Conservation (phyloP, 345 rosid genomes). For the Eucalyptus marginata region DNA sequence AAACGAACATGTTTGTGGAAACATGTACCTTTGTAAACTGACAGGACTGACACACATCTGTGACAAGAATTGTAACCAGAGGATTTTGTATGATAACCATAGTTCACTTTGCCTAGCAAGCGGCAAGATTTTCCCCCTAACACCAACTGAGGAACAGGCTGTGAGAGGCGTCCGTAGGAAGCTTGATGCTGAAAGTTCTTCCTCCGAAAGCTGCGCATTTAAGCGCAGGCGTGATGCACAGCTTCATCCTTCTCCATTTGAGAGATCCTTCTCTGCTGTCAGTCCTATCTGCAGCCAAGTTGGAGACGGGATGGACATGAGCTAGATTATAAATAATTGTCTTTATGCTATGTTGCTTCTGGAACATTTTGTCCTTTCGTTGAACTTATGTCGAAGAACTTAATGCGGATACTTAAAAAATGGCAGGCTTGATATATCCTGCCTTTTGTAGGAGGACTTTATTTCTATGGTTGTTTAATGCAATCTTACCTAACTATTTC, state of each 20-base stretch:
- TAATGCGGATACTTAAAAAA: constrained; percentile 26
- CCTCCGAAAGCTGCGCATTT: constrained; percentile 62
- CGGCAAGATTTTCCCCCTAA: constrained; percentile 64
- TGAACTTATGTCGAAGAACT: constrained; percentile 38
- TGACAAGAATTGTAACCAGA: constrained; percentile 98
- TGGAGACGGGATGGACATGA: constrained; percentile 94
- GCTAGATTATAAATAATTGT: constrained; percentile 34
- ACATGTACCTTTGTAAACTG: constrained; percentile 89
- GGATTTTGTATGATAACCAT: constrained; percentile 95
- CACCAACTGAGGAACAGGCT: constrained; percentile 76
- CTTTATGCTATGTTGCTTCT: not conserved
- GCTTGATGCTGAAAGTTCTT: constrained; percentile 65
- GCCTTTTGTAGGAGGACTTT: constrained; percentile 43
- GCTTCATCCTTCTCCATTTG: constrained; percentile 79
- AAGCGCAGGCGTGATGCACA: constrained; percentile 86
- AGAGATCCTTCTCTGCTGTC: constrained; percentile 85
- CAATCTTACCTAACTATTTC: constrained; percentile 18
- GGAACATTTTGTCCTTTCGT: constrained; percentile 3
- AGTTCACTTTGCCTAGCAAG: constrained; percentile 90
- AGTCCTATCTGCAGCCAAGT: constrained; percentile 89
- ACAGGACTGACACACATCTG: constrained; percentile 93
- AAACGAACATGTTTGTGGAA: constrained; percentile 81
- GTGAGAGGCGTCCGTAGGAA: constrained; percentile 94
- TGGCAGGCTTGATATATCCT: constrained; percentile 18
- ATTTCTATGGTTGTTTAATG: constrained; percentile 32